Percentiles rank a stretch among this genome's conserved stretches.
phyloP scores from a whole-genome alignment of 2,329 filamentous ascomycete genomes.

The Epichloe sylvatica region DNA sequence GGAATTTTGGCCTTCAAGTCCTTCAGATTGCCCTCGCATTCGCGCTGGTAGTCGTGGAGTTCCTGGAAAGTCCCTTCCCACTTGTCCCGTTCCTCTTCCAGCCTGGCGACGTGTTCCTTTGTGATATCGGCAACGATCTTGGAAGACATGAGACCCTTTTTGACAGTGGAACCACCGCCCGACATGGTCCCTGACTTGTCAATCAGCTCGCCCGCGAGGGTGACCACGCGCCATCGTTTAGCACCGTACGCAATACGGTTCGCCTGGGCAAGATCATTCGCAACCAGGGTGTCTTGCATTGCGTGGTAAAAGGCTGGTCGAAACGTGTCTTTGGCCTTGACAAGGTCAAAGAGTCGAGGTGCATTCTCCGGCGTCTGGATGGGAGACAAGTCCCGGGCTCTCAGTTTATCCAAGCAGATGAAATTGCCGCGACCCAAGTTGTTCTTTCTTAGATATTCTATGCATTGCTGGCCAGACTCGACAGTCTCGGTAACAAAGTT shows the following conservation, averaged over 20 bases:
- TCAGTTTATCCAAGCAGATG: slow-evolving; percentile 82
- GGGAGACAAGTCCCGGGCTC: slow-evolving; percentile 59
- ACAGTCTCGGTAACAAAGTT: slow-evolving; percentile 96
- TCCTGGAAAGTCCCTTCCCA: slow-evolving; percentile 71
- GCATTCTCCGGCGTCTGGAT: slow-evolving; percentile 87
- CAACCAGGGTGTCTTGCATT: slow-evolving; percentile 87
- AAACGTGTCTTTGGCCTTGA: slow-evolving; percentile 79
- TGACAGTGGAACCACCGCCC: slow-evolving; percentile 81
- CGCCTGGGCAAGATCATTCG: slow-evolving; percentile 83
- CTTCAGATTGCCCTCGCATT: slow-evolving; percentile 60
- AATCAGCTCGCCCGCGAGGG: slow-evolving; percentile 85
- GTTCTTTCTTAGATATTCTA: slow-evolving; percentile 93
- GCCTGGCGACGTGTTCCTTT: slow-evolving; percentile 75
- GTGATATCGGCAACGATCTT: slow-evolving; percentile 79
- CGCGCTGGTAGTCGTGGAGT: slow-evolving; percentile 72
- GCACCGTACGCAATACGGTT: slow-evolving; percentile 94
- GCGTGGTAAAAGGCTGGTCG: slow-evolving; percentile 88
- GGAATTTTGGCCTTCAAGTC: slow-evolving; percentile 68
- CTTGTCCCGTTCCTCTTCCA: slow-evolving; percentile 74
- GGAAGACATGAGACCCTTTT: slow-evolving; percentile 90
- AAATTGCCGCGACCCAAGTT: slow-evolving; percentile 95
- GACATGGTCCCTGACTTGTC: slow-evolving; percentile 99
- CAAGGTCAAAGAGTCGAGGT: slow-evolving; percentile 81
- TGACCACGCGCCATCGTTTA: slow-evolving; percentile 90
- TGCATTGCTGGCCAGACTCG: slow-evolving; percentile 92